Evolutionary conservation across 352 stramenopile genomes (phyloP), one percentile per base, ranked within the genome.

Genomic region (Phytophthora chlamydospora): DNA sequence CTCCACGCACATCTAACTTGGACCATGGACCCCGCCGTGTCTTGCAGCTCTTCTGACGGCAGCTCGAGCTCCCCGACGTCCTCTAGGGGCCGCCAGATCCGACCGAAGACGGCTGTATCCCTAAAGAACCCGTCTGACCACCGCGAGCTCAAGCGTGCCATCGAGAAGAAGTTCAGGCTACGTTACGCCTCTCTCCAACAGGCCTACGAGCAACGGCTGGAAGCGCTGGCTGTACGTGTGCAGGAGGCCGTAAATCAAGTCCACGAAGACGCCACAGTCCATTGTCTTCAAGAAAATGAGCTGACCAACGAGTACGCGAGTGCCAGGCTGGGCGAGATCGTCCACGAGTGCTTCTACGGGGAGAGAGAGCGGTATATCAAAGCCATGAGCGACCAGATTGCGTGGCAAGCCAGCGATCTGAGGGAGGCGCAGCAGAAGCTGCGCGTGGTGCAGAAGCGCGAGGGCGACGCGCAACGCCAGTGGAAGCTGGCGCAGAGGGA

Each of bases 311-410:
- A 93, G 58, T 93, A 85, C 48, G 79, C 83, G 13, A 73, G 65
- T 35, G 67, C 67, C 19, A 73, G 82, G 3, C 59, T 93, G 11
- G 71, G 66, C 32, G 85, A 93, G 59, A 79, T 93, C 52, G 65
- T 93, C 6, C 63, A 80, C 14, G 80, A 91, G 56, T 84, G 73
- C 21, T 90, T 93, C 59, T 70, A 77, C 8, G 71, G 83, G 21
- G 80, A 90, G 46, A 73, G 80, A 16, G 83, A 93, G 56, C 72
- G 83, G n/a, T 91, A 89, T 58, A 73, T 93, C 52, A 79, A 86
- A 39, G 67, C 78, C 9, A 73, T 91, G 67, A 85, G 68, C 44
- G 80, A 89, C 40, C 81, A 91, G 54, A 72, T 88, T 33, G 84
- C 82, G 39, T 90, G 78, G 80, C 80, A 90, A 40, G 81, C 81